Percentiles rank a stretch among this genome's conserved stretches.
phyloP scores from a whole-genome alignment of 257 asterid species.

The Linderniella brevidens region DNA sequence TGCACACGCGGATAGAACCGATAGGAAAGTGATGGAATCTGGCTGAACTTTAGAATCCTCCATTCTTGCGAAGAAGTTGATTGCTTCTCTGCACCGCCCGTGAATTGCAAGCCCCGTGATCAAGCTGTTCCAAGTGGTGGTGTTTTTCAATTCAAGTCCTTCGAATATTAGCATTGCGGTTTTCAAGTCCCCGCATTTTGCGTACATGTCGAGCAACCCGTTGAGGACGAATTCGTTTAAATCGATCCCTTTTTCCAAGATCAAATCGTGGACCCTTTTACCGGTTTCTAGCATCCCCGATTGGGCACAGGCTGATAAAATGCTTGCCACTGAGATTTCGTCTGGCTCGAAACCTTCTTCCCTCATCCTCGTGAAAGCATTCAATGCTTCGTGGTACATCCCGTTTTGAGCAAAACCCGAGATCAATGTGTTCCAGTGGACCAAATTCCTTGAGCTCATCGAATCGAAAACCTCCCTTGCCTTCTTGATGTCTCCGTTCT shows the following conservation, averaged over 20 bases:
- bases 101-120: slow-evolving; percentile 49
- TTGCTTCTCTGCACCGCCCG: slow-evolving; percentile 43
- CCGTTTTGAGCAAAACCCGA: slow-evolving; percentile 78
- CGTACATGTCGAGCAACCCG: slow-evolving; percentile 75
- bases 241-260: slow-evolving; percentile 22
- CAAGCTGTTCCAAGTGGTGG: slow-evolving; percentile 51
- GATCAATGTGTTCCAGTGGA: slow-evolving; percentile 61
- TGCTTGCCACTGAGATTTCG: slow-evolving; percentile 53
- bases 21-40: slow-evolving; percentile 41
- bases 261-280: slow-evolving; percentile 40
- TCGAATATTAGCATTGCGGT: slow-evolving; percentile 42
- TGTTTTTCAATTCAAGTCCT: slow-evolving; percentile 16
- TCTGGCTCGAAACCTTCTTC: slow-evolving; percentile 51
- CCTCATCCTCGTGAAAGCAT: slow-evolving; percentile 40
- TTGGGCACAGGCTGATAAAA: slow-evolving; percentile 67
- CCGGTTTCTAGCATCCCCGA: slow-evolving; percentile 47
- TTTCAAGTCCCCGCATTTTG: slow-evolving; percentile 65
- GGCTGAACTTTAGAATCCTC: slow-evolving; percentile 30
- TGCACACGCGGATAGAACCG: slow-evolving; percentile 64
- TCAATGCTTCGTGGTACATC: slow-evolving; percentile 30
- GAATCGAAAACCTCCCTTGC: slow-evolving; percentile 43
- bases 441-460: slow-evolving; percentile 50
- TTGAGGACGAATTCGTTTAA: slow-evolving; percentile 44
- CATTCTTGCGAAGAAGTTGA: slow-evolving; percentile 34
- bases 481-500: slow-evolving; percentile 33